Evolutionary conservation across 306 rosid genomes (phyloP), one percentile per base, ranked within the genome.

Genomic region (Begonia loranthoides): DNA sequence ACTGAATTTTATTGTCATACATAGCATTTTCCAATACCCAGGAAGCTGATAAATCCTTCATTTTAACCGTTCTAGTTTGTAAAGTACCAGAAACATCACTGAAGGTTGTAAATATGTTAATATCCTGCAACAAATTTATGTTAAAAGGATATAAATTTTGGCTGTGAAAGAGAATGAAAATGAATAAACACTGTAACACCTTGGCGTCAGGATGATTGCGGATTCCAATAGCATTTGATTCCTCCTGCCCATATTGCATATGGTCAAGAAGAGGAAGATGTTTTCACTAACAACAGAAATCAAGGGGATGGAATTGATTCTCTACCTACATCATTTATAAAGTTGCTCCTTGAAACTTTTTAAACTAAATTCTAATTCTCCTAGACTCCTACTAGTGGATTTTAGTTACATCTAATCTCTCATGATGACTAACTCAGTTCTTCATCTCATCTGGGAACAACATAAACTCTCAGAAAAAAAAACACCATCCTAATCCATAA

Each of bases 11-110:
- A 58, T 58, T 67, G 39, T 63, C 78, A 67, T 70, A 66, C 63
- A 38, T 55, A 52, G 90, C 84, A 61, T 80, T 80, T 76, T 90
- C 92, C 87, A 84, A 74, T 34, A 82, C 75, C 97, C 97, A 90
- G 21, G 97, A 90, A 64, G 86, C 76, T 38, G 97, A 90, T 17
- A 90, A 60, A 60, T 78, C 83, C 49, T 75, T 79, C 82, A 76
- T 57, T 74, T 78, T 90, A 72, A 90, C 74, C 78, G 81, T 82
- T 64, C 85, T 70, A 14, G 77, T 72, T 55, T 56, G 79, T 64
- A 85, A 14, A 58, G 73, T 79, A 51, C 97, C 97, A 67, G 74
- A 70, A 15, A 71, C 55, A 60, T 76, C 77, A 33, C 81, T 90
- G 74, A 84, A 90, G 43, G 86, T 58, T 60, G 82, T 94, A 68